Conservation (phyloP, 331 rosid genomes). For the Prunus yedoensis region DNA sequence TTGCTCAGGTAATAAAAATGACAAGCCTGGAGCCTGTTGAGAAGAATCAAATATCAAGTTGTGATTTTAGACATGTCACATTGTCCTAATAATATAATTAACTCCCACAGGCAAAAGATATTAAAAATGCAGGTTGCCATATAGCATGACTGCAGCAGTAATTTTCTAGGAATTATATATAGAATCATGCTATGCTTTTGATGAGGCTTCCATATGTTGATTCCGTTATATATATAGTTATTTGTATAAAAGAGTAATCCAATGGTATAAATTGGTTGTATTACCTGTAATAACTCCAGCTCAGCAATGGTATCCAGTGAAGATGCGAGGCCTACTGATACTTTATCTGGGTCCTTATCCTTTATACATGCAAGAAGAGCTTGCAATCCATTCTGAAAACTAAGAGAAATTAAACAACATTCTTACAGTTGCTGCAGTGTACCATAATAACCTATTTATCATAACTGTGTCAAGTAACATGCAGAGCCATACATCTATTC, state of each 20-base stretch:
- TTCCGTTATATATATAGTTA: neutral
- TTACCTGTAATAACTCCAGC: slow-evolving; percentile 82
- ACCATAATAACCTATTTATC: slow-evolving; percentile 25
- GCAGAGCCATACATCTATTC: slow-evolving; percentile 3
- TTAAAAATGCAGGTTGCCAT: slow-evolving; percentile 8
- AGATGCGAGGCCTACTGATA: slow-evolving; percentile 73
- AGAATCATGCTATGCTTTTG: neutral
- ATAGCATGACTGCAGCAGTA: slow-evolving; percentile 10
- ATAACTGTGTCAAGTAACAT: slow-evolving; percentile 18
- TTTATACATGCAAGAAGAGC: slow-evolving; percentile 65
- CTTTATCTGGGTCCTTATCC: slow-evolving; percentile 82
- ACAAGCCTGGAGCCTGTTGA: slow-evolving; percentile 87
- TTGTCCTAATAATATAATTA: neutral
- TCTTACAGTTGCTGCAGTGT: slow-evolving; percentile 26
- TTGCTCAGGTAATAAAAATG: slow-evolving; percentile 79
- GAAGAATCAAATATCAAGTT: slow-evolving; percentile 27
- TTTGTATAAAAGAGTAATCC: neutral
- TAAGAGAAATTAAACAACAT: slow-evolving; percentile 25
- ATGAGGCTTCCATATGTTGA: slow-evolving; percentile 1
- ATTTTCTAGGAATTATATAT: slow-evolving; percentile 7
- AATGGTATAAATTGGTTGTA: slow-evolving; percentile 5
- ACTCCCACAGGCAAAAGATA: neutral
- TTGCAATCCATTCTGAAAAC: slow-evolving; percentile 76
- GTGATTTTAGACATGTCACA: slow-evolving; percentile 22
- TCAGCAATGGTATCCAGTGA: slow-evolving; percentile 81